Evolutionary conservation across 495 filamentous ascomycete genomes (phyloP).

Genomic region (Cercophora scortea): DNA sequence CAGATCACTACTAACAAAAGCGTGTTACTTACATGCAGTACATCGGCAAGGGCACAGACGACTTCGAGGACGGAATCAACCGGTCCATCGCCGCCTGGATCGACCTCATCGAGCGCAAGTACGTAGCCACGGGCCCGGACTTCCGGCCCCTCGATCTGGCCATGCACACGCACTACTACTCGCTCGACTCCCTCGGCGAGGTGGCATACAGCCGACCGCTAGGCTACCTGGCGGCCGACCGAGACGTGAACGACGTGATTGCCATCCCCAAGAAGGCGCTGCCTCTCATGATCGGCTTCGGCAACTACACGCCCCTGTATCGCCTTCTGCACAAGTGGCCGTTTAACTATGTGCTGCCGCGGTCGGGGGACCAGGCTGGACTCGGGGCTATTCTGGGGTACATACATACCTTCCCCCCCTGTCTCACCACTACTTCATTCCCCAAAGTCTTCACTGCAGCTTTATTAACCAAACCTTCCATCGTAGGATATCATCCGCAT

Average conservation of each 20-base stretch:
- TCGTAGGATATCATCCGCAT: not conserved
- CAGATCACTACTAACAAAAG: no score
- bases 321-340: slow-evolving; percentile 36
- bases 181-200: slow-evolving; percentile 59
- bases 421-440: no score
- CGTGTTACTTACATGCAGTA: slow-evolving; percentile 6
- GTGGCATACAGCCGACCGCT: slow-evolving; percentile 56
- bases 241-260: slow-evolving; percentile 50
- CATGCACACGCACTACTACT: slow-evolving; percentile 43
- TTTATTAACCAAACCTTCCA: not conserved
- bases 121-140: slow-evolving; percentile 32
- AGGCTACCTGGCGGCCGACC: slow-evolving; percentile 51
- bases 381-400: slow-evolving; percentile 12
- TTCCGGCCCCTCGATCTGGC: slow-evolving; percentile 38
- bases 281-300: slow-evolving; percentile 38
- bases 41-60: slow-evolving; percentile 32
- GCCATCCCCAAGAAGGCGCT: slow-evolving; percentile 43
- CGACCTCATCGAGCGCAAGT: slow-evolving; percentile 36
- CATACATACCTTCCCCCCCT: not conserved
- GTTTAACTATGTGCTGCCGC: slow-evolving; percentile 8
- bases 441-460: no score
- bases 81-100: slow-evolving; percentile 35
- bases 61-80: slow-evolving; percentile 40
- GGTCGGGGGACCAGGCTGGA: slow-evolving; percentile 12
- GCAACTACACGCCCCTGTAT: slow-evolving; percentile 47